Percentiles rank a stretch among this genome's conserved stretches.
phyloP scores from a whole-genome alignment of 2,329 filamentous ascomycete genomes.

The Claviceps digitariae region DNA sequence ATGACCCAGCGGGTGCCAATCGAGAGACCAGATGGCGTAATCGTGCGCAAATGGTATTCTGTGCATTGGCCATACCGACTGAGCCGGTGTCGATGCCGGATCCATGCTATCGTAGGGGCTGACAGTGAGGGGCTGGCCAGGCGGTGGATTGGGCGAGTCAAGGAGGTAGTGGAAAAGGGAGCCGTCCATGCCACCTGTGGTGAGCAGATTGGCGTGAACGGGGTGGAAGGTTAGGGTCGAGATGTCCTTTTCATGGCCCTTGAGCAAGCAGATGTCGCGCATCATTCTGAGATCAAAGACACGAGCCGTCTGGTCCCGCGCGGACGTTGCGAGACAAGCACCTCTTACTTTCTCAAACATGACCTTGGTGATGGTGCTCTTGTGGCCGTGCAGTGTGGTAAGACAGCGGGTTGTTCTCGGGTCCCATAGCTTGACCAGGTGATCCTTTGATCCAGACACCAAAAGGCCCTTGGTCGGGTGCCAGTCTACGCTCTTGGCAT shows the following conservation, averaged over 20 bases:
- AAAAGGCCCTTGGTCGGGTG: constrained; percentile 89
- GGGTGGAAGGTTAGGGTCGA: constrained; percentile 90
- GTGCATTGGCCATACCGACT: constrained; percentile 88
- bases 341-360: constrained; percentile 78
- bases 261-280: constrained; percentile 87
- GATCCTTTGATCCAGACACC: constrained; percentile 94
- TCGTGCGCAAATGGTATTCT: constrained; percentile 79
- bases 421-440: constrained; percentile 96
- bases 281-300: constrained; percentile 97
- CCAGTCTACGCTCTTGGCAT: constrained; percentile 95
- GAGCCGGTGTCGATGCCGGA: constrained; percentile 63
- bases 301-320: constrained; percentile 81
- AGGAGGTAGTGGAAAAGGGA: constrained; percentile 89
- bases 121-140: constrained; percentile 55
- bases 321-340: constrained; percentile 78
- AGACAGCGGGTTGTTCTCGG: constrained; percentile 81
- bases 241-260: constrained; percentile 93
- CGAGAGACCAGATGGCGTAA: constrained; percentile 91
- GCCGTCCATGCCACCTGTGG: constrained; percentile 81
- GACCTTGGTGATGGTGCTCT: constrained; percentile 91
- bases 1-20: constrained; percentile 95
- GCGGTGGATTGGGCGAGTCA: constrained; percentile 79
- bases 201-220: constrained; percentile 75
- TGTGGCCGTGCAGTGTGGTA: constrained; percentile 90
- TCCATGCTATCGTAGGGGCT: constrained; percentile 80